phyloP scores from a whole-genome alignment of 129 eudicot genomes.

The Centaurea solstitialis region DNA sequence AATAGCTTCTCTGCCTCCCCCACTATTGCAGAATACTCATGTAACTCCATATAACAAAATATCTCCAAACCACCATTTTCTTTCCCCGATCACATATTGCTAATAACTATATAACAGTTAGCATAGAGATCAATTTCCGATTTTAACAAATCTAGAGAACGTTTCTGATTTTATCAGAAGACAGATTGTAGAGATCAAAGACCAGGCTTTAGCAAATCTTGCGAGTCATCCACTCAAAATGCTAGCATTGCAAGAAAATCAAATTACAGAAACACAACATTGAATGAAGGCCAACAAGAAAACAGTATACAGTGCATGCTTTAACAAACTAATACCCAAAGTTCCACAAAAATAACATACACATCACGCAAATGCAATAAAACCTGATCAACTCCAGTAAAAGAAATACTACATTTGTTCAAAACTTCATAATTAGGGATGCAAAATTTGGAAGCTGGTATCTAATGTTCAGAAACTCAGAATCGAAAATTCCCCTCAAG shows the following conservation, averaged over 20 bases:
- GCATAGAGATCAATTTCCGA: not conserved
- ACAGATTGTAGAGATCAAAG: conserved; percentile 9
- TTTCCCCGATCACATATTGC: not conserved
- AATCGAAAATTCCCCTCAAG: not conserved
- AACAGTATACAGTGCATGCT: not conserved
- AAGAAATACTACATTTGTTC: not conserved
- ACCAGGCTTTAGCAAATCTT: not conserved
- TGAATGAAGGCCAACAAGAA: not conserved
- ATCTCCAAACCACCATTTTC: not conserved
- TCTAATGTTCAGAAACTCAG: not conserved
- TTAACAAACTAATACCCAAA: not conserved
- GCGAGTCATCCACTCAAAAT: conserved; percentile 5
- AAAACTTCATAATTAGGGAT: not conserved
- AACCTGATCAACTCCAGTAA: not conserved
- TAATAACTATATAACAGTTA: not conserved
- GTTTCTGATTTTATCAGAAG: not conserved
- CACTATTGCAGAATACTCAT: not conserved
- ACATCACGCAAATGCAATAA: not conserved
- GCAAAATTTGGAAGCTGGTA: not conserved
- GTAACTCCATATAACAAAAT: not conserved
- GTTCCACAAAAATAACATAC: not conserved
- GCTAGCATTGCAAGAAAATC: not conserved
- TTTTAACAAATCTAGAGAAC: not conserved
- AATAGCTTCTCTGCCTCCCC: too few species aligned
- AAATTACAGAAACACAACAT: not conserved